phyloP scores from a whole-genome alignment of 257 asterid genomes.

The Misopates orontium region DNA sequence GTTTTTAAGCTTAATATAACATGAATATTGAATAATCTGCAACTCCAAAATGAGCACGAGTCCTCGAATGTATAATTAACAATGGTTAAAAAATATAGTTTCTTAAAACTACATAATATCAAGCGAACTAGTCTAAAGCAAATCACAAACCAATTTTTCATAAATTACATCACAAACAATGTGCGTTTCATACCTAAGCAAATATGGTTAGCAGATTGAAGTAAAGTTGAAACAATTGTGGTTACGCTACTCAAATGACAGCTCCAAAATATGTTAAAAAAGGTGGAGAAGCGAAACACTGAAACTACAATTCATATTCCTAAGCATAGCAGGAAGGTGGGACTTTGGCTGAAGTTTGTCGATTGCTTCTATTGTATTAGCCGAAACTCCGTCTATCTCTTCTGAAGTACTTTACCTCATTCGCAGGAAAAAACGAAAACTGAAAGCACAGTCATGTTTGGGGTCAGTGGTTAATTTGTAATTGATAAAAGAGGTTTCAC shows the following conservation, averaged over 20 bases:
- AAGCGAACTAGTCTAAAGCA: too few relatives aligned
- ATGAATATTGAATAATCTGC: too few relatives aligned
- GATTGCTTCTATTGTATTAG: constrained; percentile 2
- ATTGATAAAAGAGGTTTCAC: not conserved
- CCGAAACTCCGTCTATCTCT: constrained; percentile 12
- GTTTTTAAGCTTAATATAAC: too few relatives aligned
- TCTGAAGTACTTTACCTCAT: constrained; percentile 21
- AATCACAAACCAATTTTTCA: too few relatives aligned
- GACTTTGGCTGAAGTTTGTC: constrained; percentile 20
- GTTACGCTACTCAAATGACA: constrained; percentile 66
- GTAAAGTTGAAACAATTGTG: too few relatives aligned
- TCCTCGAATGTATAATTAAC: too few relatives aligned
- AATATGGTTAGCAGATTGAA: too few relatives aligned
- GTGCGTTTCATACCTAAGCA: too few relatives aligned
- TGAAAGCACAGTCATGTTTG: constrained; percentile 91
- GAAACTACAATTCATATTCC: constrained; percentile 54
- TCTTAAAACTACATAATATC: too few relatives aligned
- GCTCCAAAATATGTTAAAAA: constrained; percentile 70
- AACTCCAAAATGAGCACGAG: too few relatives aligned
- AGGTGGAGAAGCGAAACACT: constrained; percentile 60
- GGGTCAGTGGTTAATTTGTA: constrained; percentile 49
- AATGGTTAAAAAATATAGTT: too few relatives aligned
- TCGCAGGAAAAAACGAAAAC: constrained; percentile 84
- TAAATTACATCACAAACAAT: too few relatives aligned
- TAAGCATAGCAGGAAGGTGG: constrained; percentile 87